A percentile compares a stretch with the other conserved stretches of the same genome.
Evolutionary conservation across 768 basidiomycete genomes (phyloP).

Genomic region (Trametes elegans): DNA sequence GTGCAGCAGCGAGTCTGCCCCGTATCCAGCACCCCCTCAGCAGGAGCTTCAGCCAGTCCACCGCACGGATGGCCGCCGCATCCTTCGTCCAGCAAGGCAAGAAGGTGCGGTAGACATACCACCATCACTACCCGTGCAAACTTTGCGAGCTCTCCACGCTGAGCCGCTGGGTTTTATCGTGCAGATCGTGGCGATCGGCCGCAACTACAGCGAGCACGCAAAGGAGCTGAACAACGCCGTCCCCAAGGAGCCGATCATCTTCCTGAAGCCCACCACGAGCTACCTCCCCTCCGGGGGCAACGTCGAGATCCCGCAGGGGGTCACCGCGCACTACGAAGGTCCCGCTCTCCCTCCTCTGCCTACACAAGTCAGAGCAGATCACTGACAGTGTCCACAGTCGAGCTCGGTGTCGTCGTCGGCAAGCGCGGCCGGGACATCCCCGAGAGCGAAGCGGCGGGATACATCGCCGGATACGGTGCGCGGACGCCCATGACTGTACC

Average conservation of each 20-base stretch:
- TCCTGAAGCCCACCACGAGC: slow-evolving; percentile 93
- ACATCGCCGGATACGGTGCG: slow-evolving; percentile 90
- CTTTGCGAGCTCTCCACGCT: too few species aligned
- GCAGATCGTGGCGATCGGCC: slow-evolving; percentile 92
- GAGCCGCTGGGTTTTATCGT: not conserved
- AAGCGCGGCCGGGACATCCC: slow-evolving; percentile 82
- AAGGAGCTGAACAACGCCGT: slow-evolving; percentile 88
- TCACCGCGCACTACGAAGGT: slow-evolving; percentile 93
- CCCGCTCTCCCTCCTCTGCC: not conserved
- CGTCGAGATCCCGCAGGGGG: slow-evolving; percentile 83
- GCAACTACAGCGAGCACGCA: slow-evolving; percentile 90
- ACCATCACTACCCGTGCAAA: too few species aligned
- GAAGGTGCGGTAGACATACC: slow-evolving; percentile 36
- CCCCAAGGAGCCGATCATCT: slow-evolving; percentile 97
- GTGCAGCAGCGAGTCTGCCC: not conserved
- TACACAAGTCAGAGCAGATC: too few species aligned
- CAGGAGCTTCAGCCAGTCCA: slow-evolving; percentile 12
- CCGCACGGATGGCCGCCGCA: slow-evolving; percentile 34
- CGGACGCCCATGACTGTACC: too few species aligned
- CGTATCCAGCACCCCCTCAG: not conserved
- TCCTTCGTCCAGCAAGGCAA: slow-evolving; percentile 46
- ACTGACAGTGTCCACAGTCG: slow-evolving; percentile 50
- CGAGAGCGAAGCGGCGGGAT: slow-evolving; percentile 62
- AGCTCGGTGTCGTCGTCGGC: slow-evolving; percentile 96
- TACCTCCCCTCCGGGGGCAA: slow-evolving; percentile 76